Base-by-base conservation (phyloP, 208 protist genomes). In the Tritrichomonas musculus region DNA sequence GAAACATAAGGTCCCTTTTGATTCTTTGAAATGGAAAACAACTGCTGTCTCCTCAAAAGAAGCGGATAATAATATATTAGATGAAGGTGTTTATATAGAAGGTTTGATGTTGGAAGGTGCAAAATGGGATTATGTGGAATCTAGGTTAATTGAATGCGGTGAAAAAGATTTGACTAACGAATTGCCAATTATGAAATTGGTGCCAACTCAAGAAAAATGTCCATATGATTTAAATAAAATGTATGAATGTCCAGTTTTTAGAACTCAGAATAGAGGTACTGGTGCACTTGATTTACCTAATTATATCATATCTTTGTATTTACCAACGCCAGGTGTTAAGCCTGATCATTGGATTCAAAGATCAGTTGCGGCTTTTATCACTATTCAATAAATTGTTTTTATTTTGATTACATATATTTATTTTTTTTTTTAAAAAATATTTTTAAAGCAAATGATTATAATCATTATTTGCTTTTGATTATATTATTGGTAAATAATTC, bases 161-260 rank as follows among this genome's bases (percentile, higher is more conserved):
- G 97, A 98, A 36, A 98, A 99, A 97, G 97, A 99, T 96, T 96
- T 99, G 39, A 96, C 97, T 60, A 96, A 97, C 93, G 36, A 94
- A 47, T 98, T 99, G 97, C 98, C 98, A 25, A 96, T 99, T 57
- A 98, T 99, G 77, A 97, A 99, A 95, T 99, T 99, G 94, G 98
- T 97, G 94, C 98, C 98, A 14, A 93, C 97, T 0, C 94, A 97
- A 92, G 65, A 75, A 44, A 98, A 98, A 33, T 25, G 14, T 17
- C 11, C 33, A 9, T 17, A 53, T 17, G n/a, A 88, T 57, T 20
- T 14, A 0, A 39, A 53, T 22, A 55, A 44, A n/a, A 39, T 39
- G 22, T 88, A 88, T 47, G 77, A 88, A 50, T 88, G 77, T 57
- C 77, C 77, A 39, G 8, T 88, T 2, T 88, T 47, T 47, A 53